Percentiles rank a stretch among this genome's conserved stretches.
phyloP scores from a whole-genome alignment of 495 filamentous ascomycete species.

The Cercophora samala region DNA sequence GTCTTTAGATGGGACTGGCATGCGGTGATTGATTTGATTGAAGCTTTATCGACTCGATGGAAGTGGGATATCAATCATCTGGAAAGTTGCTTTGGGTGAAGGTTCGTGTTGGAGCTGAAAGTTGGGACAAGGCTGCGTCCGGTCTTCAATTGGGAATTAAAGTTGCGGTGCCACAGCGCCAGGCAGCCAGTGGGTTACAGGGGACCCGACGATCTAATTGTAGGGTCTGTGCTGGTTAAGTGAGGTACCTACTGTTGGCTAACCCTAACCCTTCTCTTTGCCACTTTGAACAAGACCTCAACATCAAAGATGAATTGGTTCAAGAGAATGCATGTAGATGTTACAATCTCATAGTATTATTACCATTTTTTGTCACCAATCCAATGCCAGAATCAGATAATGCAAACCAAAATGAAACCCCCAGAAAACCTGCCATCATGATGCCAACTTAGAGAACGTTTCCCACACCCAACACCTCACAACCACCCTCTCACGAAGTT shows the following conservation, averaged over 20 bases:
- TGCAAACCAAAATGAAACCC: background rate
- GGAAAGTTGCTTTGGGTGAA: background rate
- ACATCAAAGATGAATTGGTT: background rate
- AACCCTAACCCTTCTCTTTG: background rate
- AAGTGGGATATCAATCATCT: background rate
- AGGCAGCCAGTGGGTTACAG: background rate
- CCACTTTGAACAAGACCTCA: background rate
- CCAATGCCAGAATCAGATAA: too few species aligned
- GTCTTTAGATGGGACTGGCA: background rate
- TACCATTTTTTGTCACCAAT: too few species aligned
- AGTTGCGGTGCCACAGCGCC: background rate
- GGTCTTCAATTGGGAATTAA: background rate
- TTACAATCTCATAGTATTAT: background rate
- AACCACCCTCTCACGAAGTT: background rate
- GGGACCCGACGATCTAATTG: background rate
- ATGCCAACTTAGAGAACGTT: background rate
- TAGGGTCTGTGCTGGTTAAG: background rate
- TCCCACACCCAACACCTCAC: background rate
- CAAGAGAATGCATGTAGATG: background rate
- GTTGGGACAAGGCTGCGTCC: background rate
- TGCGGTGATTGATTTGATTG: background rate
- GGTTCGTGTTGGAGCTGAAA: background rate
- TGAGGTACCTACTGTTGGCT: too few species aligned
- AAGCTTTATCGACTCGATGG: background rate
- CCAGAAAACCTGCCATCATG: background rate